Percentiles rank a stretch among this genome's conserved stretches.
Conservation (phyloP, 148 eudicot species). For the Camellia japonica region DNA sequence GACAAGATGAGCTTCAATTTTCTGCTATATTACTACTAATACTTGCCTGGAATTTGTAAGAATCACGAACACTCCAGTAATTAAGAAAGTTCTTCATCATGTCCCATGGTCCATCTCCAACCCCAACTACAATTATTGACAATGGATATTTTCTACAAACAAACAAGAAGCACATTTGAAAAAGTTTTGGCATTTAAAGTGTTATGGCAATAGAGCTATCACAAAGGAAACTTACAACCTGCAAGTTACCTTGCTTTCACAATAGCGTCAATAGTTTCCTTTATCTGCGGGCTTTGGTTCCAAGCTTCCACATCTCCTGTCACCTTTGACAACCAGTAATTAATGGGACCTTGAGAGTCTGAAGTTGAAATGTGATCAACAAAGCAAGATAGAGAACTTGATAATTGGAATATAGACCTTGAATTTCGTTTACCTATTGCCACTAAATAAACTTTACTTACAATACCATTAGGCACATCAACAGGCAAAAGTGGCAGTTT, state of each 20-base stretch:
- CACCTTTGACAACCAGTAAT: slow-evolving; percentile 28
- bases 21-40: neutral
- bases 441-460: too few relatives aligned
- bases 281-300: slow-evolving; percentile 47
- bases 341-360: neutral
- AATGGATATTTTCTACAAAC: slow-evolving; percentile 46
- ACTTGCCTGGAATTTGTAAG: slow-evolving; percentile 59
- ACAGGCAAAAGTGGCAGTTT: too few relatives aligned
- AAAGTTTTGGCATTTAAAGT: neutral
- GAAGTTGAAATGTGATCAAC: slow-evolving; percentile 1
- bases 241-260: slow-evolving; percentile 53
- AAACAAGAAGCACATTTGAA: neutral
- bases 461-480: too few relatives aligned
- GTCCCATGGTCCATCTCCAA: slow-evolving; percentile 68
- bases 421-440: too few relatives aligned
- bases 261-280: slow-evolving; percentile 51
- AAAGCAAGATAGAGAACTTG: neutral
- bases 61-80: slow-evolving; percentile 50
- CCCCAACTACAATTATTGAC: slow-evolving; percentile 54
- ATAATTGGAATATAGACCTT: neutral
- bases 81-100: slow-evolving; percentile 61
- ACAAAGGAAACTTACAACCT: neutral
- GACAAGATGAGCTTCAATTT: neutral
- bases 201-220: neutral
- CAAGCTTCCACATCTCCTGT: slow-evolving; percentile 56